phyloP scores from a whole-genome alignment of 306 rosid species.

The Oemleria cerasiformis region DNA sequence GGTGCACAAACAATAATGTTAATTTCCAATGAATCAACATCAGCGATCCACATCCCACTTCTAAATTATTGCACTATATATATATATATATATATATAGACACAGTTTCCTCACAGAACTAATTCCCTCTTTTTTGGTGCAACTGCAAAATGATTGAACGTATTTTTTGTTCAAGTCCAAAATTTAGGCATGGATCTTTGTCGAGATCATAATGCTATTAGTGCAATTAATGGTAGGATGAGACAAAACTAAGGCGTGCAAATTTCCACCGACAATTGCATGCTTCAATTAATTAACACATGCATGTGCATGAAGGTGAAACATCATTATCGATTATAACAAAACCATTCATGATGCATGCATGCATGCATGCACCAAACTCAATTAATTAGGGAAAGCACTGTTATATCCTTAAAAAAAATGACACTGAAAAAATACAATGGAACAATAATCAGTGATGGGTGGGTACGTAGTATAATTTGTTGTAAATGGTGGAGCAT shows the following conservation, averaged over 20 bases:
- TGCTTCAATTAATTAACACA: not conserved
- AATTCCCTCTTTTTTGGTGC: constrained; percentile 6
- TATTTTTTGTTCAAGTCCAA: not conserved
- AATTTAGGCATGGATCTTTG: not conserved
- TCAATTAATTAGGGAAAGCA: not conserved
- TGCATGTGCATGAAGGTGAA: constrained; percentile 18
- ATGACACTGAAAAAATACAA: not conserved
- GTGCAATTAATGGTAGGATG: not conserved
- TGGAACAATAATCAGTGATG: too few relatives aligned
- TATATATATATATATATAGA: constrained; percentile 7
- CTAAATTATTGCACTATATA: constrained; percentile 2
- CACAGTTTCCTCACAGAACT: not conserved
- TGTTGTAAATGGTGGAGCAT: too few relatives aligned
- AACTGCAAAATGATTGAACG: constrained; percentile 15
- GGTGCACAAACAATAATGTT: too few relatives aligned
- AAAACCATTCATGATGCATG: constrained; percentile 1
- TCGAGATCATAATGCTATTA: not conserved
- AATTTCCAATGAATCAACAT: not conserved
- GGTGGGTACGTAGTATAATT: too few relatives aligned
- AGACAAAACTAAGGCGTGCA: constrained; percentile 2
- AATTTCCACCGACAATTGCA: constrained; percentile 7
- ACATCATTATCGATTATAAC: not conserved
- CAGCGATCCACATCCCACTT: not conserved
- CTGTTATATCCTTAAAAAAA: not conserved
- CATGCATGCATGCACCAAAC: not conserved